Conservation (phyloP, 2,329 filamentous ascomycete species). For the Pseudogymnoascus sp. region DNA sequence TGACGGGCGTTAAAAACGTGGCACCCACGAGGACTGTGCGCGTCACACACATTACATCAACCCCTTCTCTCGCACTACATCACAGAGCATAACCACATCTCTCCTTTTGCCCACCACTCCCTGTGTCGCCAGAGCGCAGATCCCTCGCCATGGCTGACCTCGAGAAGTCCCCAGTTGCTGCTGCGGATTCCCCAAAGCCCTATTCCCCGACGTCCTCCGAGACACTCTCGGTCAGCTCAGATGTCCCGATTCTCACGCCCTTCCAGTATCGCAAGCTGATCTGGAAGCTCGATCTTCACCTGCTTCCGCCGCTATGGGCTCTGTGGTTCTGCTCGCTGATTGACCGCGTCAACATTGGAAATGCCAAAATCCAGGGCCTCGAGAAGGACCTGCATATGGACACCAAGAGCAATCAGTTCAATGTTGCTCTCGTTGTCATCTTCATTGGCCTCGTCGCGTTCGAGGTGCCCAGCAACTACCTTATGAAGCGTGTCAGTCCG, state of each 20-base stretch:
- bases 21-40: neutral
- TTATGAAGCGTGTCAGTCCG: conserved; percentile 24
- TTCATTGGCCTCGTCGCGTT: conserved; percentile 34
- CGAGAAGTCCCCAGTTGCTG: neutral
- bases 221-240: neutral
- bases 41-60: neutral
- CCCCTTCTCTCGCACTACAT: neutral
- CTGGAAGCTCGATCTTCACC: conserved; percentile 18
- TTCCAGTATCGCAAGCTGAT: neutral
- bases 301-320: conserved; percentile 41
- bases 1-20: neutral
- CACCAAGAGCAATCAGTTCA: conserved; percentile 19
- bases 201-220: neutral
- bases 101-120: neutral
- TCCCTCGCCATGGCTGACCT: neutral
- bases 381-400: conserved; percentile 52
- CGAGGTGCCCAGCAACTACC: conserved; percentile 25
- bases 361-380: conserved; percentile 54
- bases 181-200: neutral
- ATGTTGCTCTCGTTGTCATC: conserved; percentile 31
- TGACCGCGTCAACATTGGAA: conserved; percentile 73
- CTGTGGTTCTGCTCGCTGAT: conserved; percentile 69
- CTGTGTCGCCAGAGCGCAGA: neutral
- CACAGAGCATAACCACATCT: neutral
- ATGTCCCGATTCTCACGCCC: neutral